Conservation (phyloP, 768 basidiomycete genomes). For the Tulasnella sp. region DNA sequence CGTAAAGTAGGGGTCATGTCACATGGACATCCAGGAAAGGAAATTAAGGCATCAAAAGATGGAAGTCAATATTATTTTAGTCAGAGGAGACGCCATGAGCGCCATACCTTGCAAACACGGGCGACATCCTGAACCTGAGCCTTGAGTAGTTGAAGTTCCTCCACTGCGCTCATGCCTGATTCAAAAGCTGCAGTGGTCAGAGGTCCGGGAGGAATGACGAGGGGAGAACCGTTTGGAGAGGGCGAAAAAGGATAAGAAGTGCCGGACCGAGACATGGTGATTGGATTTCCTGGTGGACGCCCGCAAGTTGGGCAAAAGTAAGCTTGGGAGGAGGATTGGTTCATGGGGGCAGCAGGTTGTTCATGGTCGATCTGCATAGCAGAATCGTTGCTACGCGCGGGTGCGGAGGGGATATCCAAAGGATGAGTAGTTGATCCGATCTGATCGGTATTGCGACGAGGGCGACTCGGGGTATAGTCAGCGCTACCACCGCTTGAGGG, state of each 20-base stretch:
- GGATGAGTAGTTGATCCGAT: not conserved
- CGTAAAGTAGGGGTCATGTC: no score
- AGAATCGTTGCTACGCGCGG: not conserved
- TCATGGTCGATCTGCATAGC: constrained; percentile 41
- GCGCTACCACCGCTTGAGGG: constrained; percentile 5
- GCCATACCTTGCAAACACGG: constrained; percentile 48
- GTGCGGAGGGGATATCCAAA: not conserved
- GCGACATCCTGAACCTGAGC: constrained; percentile 77
- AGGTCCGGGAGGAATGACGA: constrained; percentile 44
- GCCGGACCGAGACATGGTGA: not conserved
- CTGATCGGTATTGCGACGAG: not conserved
- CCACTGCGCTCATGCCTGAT: constrained; percentile 52
- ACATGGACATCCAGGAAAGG: no score
- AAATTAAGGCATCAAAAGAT: not conserved
- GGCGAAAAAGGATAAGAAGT: constrained; percentile 4
- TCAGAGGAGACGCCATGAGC: constrained; percentile 7
- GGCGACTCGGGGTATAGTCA: not conserved
- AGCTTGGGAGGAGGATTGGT: constrained; percentile 22
- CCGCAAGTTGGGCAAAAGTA: constrained; percentile 39
- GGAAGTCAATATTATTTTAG: not conserved
- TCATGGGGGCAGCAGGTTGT: constrained; percentile 28
- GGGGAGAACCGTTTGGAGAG: constrained; percentile 17
- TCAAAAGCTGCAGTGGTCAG: constrained; percentile 41
- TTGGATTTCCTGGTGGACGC: constrained; percentile 4
- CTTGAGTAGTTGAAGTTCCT: constrained; percentile 66